Conservation (phyloP, 176 grass and related monocot species). For the Aegilops speltoides region DNA sequence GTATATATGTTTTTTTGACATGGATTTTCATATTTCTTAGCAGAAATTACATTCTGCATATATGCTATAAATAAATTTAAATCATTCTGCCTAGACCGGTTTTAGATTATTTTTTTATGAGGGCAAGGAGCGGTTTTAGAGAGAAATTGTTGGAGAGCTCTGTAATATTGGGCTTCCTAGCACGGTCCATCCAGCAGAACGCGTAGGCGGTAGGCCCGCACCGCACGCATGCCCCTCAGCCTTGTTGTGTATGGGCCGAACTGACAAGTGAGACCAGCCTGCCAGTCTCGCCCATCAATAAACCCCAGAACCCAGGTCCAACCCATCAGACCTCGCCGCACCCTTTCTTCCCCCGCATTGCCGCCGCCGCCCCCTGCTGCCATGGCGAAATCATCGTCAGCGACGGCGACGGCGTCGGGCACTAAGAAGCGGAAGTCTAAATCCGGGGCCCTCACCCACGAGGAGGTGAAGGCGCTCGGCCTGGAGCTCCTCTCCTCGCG, state of each 20-base stretch:
- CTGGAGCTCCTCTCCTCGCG: conserved; percentile 75
- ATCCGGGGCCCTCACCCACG: conserved; percentile 32
- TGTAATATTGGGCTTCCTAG: not conserved
- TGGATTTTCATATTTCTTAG: not conserved
- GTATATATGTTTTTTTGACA: too few species aligned
- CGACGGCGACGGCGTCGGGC: not conserved
- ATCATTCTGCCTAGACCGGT: not conserved
- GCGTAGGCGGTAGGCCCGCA: not conserved
- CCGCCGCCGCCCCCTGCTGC: conserved; percentile 25
- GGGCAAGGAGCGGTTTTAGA: not conserved
- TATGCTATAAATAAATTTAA: not conserved
- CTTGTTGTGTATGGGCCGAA: not conserved
- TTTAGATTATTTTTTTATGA: not conserved
- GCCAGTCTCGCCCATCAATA: not conserved
- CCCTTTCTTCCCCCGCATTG: not conserved
- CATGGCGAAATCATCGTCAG: conserved; percentile 32
- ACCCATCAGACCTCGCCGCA: not conserved
- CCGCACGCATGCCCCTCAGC: not conserved
- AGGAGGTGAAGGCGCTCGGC: conserved; percentile 56
- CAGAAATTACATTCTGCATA: not conserved
- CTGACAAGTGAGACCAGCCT: not conserved
- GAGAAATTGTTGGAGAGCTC: not conserved
- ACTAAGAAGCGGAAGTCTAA: conserved; percentile 33
- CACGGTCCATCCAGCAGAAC: not conserved
- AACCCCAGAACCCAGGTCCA: conserved; percentile 27